Base-by-base conservation (phyloP, 768 basidiomycete genomes). In the Lentinula lateritia region DNA sequence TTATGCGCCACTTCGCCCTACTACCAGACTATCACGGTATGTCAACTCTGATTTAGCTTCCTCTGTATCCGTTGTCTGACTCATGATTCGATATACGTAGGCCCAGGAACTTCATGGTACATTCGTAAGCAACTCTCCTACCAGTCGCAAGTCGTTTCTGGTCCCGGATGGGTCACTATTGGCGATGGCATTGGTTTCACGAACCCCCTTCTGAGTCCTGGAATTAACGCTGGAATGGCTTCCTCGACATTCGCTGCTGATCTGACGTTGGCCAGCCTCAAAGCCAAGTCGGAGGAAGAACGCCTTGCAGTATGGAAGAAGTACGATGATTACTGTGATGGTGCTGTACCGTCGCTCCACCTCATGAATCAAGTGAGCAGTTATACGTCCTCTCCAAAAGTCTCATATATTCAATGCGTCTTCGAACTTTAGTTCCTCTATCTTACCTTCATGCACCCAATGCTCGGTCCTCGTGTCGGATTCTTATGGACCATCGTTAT, bases 191-290 rank as follows among this genome's bases (percentile, higher is more conserved):
- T 59, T 6, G 64, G 60, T 12, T 65, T 65, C 28, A 65, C 64
- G 38, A 65, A 65, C 50, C 64, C 64, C 6, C 64, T 65, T 7
- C 23, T 63, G 45, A 61, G 59, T 36, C 64, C 64, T n/a, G 64
- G 64, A 50, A 65, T 65, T 50, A 65, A 65, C 56, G 64, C 62
- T 32, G 60, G 62, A 13, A 65, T 65, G 62, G 64, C 62, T 1
- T 56, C 62, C 2, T 56, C 62, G 9, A 58, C 56, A 9, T 61
- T 56, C 2, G 64, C 62, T 10, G 64, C 64, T 23, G 55, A 65
- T 6, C 53, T 53, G 18, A 65, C 64, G 6, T 5, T 41, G 4
- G 55, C 55, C 6, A 9, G 16, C 7, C n/a, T 56, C 12, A 41
- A 34, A 0, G 55, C 55, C 6, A 34, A 41, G 12, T 41, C 38